Percentiles rank a stretch among this genome's conserved stretches.
Conservation (phyloP, 73 alveolate species). For the Uronychia setigera region DNA sequence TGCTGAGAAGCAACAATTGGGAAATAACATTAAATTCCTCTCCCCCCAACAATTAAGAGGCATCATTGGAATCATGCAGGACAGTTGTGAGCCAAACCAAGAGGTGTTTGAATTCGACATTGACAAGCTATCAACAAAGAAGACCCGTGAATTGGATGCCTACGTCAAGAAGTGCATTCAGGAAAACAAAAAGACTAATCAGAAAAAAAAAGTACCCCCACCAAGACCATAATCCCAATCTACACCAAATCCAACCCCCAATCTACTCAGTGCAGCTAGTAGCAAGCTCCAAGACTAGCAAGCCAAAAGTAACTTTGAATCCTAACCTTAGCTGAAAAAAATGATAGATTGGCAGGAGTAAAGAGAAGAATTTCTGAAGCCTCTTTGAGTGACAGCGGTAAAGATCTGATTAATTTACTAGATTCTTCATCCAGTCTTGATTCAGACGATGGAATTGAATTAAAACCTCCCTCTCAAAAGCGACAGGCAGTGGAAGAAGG, state of each 20-base stretch:
- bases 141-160: conserved; percentile 48
- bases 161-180: conserved; percentile 45
- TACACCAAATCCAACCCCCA: not conserved
- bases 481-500: not conserved
- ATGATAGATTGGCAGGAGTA: not conserved
- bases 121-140: conserved; percentile 50
- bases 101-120: conserved; percentile 57
- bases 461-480: not conserved
- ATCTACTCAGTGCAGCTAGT: not conserved
- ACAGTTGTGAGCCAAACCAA: not conserved
- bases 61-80: not conserved
- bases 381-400: not conserved
- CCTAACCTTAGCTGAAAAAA: not conserved
- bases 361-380: not conserved
- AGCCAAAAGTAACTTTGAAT: not conserved
- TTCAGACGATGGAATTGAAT: not conserved
- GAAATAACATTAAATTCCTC: not conserved
- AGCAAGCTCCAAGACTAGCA: not conserved
- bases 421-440: not conserved
- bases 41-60: not conserved
- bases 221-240: not conserved
- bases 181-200: conserved; percentile 6
- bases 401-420: not conserved
- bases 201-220: not conserved
- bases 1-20: not conserved